Base-by-base conservation (phyloP, 768 basidiomycete genomes). In the Trametes coccinea region DNA sequence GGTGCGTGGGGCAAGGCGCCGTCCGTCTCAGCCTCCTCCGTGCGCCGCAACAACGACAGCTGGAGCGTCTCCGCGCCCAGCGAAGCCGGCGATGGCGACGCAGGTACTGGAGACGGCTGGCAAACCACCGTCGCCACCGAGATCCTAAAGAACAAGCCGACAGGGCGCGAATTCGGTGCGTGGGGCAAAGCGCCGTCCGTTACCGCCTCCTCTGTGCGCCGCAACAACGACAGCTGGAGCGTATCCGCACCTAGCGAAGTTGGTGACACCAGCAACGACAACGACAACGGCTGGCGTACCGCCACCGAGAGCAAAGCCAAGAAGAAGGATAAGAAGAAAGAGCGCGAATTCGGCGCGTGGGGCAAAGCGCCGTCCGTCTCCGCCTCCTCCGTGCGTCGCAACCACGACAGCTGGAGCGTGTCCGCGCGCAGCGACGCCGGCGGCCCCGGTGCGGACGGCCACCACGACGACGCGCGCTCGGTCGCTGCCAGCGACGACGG, bases 151-250 rank as follows among this genome's bases (percentile, higher is more conserved):
- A 22, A 22, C 22, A 22, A 22, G 22, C 22, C 22, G 22, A 22
- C 16, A 37, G 14, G 17, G 27, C 55, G 39, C 56, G 40, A 31
- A 1, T 43, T 11, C 37, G 59, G 63, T 37, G 43, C 31, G 27
- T 59, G 63, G 59, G 59, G 59, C 17, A 4, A 22, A 5, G 62
- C 62, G 5, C 57, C 62, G 6, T 63, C 57, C 41, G 39, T 61
- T 43, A 55, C 56, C 39, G 39, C 59, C 9, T 61, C 60, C n/a
- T 54, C 56, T 7, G 45, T 50, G 16, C 59, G 44, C 8, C 56
- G 60, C n/a, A 65, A 61, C 59, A 49, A 61, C 52, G 60, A 53
- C n/a, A 61, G 56, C 43, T 61, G 55, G 49, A 43, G 46, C 49
- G 49, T 41, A 4, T 54, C 53, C 22, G 22, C 53, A 17, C 39